Conservation (phyloP, 2,329 filamentous ascomycete genomes). For the Myriosclerotinia curreyana region DNA sequence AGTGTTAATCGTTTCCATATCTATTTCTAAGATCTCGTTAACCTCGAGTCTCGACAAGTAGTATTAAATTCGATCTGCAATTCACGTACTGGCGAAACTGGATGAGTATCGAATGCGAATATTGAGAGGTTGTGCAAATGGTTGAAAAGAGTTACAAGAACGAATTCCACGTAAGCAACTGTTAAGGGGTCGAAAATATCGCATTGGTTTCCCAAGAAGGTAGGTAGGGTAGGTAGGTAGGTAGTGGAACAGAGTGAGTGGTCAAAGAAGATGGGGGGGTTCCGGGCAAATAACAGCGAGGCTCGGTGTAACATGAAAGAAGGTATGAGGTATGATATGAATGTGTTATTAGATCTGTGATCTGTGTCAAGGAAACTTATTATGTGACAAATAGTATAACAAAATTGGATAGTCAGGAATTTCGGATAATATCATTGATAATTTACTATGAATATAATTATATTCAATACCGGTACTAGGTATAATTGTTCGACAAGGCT, state of each 20-base stretch:
- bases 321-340: background rate
- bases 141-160: slow-evolving; percentile 15
- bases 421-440: no score
- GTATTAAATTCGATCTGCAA: slow-evolving; percentile 18
- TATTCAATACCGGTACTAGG: no score
- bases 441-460: no score
- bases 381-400: no score
- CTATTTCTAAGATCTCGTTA: slow-evolving; percentile 29
- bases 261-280: slow-evolving; percentile 17
- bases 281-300: slow-evolving; percentile 19
- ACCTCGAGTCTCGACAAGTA: background rate
- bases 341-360: background rate
- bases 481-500: no score
- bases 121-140: slow-evolving; percentile 25
- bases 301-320: background rate
- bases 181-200: slow-evolving; percentile 31
- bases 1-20: slow-evolving; percentile 78
- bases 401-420: no score
- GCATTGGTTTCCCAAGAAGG: slow-evolving; percentile 28
- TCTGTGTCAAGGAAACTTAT: background rate
- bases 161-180: slow-evolving; percentile 26
- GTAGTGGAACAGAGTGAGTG: slow-evolving; percentile 18
- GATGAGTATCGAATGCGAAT: slow-evolving; percentile 33
- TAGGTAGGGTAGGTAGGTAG: slow-evolving; percentile 12
- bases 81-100: slow-evolving; percentile 23